phyloP scores from a whole-genome alignment of 129 eudicot genomes.

The Oenanthe sinensis region DNA sequence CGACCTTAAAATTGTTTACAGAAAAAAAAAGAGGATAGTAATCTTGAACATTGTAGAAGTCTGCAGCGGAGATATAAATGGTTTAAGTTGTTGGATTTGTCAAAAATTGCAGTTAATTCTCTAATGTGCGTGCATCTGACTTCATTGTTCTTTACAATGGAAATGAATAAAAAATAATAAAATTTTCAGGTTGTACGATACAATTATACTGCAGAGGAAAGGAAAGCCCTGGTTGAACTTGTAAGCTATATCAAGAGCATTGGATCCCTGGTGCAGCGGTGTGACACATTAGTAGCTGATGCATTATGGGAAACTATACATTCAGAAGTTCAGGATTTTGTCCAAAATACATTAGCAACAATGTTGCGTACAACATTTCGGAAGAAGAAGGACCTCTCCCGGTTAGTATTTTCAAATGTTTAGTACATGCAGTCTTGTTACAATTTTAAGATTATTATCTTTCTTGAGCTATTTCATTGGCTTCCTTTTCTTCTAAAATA shows the following conservation, averaged over 20 bases:
- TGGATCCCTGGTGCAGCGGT: conserved; percentile 87
- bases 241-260: conserved; percentile 86
- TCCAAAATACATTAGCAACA: conserved; percentile 80
- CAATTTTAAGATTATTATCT: neutral
- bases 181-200: conserved; percentile 74
- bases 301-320: conserved; percentile 98
- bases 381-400: conserved; percentile 86
- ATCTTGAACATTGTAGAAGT: neutral
- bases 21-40: neutral
- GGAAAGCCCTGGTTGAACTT: conserved; percentile 87
- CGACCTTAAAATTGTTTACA: neutral
- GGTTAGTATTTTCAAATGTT: conserved; percentile 32
- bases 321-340: conserved; percentile 99
- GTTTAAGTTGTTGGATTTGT: neutral
- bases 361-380: conserved; percentile 90
- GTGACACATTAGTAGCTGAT: conserved; percentile 88
- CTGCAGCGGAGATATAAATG: neutral
- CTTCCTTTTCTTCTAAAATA: neutral
- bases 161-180: conserved; percentile 4
- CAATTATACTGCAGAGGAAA: conserved; percentile 80
- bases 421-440: neutral
- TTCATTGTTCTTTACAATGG: neutral
- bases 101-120: neutral
- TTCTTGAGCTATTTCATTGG: neutral
- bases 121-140: neutral